phyloP scores from a whole-genome alignment of 371 early-diverging fungal species.

The Nematocida sp. region DNA sequence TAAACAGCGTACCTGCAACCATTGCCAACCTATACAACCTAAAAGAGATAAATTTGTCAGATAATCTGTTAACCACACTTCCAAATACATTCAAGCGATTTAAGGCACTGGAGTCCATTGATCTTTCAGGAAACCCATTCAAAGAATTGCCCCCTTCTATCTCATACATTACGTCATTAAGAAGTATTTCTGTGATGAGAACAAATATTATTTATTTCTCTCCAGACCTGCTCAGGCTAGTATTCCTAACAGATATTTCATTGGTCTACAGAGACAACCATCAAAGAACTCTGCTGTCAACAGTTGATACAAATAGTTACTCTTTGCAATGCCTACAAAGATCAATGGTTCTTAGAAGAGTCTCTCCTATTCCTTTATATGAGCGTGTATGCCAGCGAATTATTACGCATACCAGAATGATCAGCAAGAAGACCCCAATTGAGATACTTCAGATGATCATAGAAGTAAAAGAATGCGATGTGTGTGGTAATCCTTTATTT shows the following conservation, averaged over 20 bases:
- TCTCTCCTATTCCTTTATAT: conserved; percentile 66
- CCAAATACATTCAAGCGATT: conserved; percentile 68
- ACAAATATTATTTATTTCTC: conserved; percentile 68
- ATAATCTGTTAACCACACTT: conserved; percentile 68
- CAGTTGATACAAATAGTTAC: conserved; percentile 64
- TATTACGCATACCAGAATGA: conserved; percentile 67
- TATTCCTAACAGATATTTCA: conserved; percentile 50
- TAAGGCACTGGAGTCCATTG: conserved; percentile 66
- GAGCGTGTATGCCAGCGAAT: conserved; percentile 72
- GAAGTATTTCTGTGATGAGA: conserved; percentile 48
- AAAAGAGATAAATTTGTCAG: conserved; percentile 69
- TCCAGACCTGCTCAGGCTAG: conserved; percentile 64
- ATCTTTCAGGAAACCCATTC: conserved; percentile 66
- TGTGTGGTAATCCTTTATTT: conserved; percentile 77
- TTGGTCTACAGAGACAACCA: neutral
- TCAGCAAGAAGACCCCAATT: conserved; percentile 66
- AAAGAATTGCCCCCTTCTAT: conserved; percentile 52
- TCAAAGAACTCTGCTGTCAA: neutral
- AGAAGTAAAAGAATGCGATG: conserved; percentile 69
- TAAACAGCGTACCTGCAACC: conserved; percentile 68
- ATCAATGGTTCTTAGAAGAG: conserved; percentile 28
- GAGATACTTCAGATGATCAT: conserved; percentile 69
- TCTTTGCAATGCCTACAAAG: conserved; percentile 41
- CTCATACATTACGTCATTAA: conserved; percentile 52
- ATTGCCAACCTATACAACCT: conserved; percentile 69